A percentile compares a stretch with the other conserved stretches of the same genome.
Evolutionary conservation across 495 filamentous ascomycete genomes (phyloP).

Genomic region (Aspergillus steynii): DNA sequence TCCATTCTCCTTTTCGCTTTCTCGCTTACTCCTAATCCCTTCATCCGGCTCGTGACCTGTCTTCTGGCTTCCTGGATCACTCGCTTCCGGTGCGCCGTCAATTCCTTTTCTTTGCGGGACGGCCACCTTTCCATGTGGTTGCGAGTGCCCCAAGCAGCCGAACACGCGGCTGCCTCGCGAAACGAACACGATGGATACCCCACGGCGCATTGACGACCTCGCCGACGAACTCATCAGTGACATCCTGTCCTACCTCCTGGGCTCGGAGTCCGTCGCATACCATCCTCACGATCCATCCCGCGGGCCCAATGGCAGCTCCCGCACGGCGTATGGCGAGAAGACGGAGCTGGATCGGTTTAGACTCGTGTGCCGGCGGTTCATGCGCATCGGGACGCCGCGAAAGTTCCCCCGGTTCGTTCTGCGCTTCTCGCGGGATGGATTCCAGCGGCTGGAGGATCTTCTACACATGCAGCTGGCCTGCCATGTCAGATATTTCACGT

Average conservation of each 20-base stretch:
- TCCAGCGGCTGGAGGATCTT: constrained; percentile 54
- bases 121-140: constrained; percentile 40
- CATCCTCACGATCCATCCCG: constrained; percentile 1
- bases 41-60: not conserved
- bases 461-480: constrained; percentile 55
- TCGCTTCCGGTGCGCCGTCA: constrained; percentile 13
- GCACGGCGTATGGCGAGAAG: constrained; percentile 30
- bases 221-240: constrained; percentile 62
- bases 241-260: constrained; percentile 46
- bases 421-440: constrained; percentile 60
- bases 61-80: constrained; percentile 12
- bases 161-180: constrained; percentile 36
- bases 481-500: constrained; percentile 68
- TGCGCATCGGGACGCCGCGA: constrained; percentile 58
- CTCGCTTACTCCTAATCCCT: constrained; percentile 8
- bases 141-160: constrained; percentile 37
- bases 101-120: constrained; percentile 15
- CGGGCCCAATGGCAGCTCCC: constrained; percentile 11
- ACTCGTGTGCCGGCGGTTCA: constrained; percentile 62
- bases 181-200: constrained; percentile 38
- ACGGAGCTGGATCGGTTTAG: constrained; percentile 52
- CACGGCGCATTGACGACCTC: constrained; percentile 48
- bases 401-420: constrained; percentile 60
- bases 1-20: constrained; percentile 17
- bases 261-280: constrained; percentile 19